A percentile compares a stretch with the other conserved stretches of the same genome.
These are phyloP conservation scores for Monosiga brevicollis DNA, from an alignment of 78 protist genomes.

Conservation along the genomic window DNA sequence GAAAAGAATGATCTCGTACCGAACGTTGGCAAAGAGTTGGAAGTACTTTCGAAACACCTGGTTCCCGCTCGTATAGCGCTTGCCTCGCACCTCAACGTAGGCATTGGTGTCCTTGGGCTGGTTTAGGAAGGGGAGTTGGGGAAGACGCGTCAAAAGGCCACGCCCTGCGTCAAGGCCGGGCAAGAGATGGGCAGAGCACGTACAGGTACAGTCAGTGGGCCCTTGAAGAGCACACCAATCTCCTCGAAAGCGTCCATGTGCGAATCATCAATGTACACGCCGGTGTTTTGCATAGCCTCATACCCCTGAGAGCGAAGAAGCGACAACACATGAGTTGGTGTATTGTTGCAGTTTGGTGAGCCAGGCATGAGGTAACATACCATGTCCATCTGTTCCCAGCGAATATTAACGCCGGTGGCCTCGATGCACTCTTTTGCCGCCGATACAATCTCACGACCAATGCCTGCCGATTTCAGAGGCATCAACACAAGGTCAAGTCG, in stretches of 20 bases:
- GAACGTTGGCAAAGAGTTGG: neutral
- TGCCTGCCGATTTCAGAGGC: too few relatives aligned
- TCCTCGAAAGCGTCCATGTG: neutral
- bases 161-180: neutral
- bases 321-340: too few relatives aligned
- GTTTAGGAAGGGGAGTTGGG: neutral
- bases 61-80: neutral
- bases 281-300: neutral
- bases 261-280: neutral
- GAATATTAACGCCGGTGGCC: too few relatives aligned
- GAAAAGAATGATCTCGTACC: too few relatives aligned
- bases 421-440: too few relatives aligned
- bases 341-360: too few relatives aligned
- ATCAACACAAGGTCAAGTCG: too few relatives aligned
- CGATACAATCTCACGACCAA: too few relatives aligned
- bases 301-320: too few relatives aligned
- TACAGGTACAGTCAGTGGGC: neutral
- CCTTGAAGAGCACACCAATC: neutral
- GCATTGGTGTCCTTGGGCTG: neutral
- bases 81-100: neutral
- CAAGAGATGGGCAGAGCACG: neutral
- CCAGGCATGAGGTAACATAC: too few relatives aligned
- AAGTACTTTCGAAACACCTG: neutral
- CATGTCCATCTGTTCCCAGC: too few relatives aligned
- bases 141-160: neutral